Evolutionary conservation across 768 basidiomycete genomes (phyloP).

Genomic region (Pseudohyphozyma bogoriensis): DNA sequence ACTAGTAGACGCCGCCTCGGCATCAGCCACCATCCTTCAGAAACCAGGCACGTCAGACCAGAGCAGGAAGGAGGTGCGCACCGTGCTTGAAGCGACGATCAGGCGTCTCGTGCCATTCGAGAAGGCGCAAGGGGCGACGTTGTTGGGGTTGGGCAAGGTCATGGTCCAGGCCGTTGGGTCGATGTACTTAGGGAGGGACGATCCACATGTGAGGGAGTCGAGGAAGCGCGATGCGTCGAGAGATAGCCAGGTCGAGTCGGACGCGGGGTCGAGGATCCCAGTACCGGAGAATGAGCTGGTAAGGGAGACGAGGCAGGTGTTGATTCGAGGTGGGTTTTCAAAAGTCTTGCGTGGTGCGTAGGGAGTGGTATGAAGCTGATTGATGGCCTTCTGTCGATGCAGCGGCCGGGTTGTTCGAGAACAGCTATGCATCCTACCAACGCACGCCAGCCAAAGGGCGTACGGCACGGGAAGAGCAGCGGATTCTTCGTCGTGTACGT

Average conservation of each 20-base stretch:
- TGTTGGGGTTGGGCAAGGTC: slow-evolving; percentile 17
- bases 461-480: slow-evolving; percentile 9
- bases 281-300: slow-evolving; percentile 29
- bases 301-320: slow-evolving; percentile 25
- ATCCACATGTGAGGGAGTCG: slow-evolving; percentile 9
- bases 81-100: slow-evolving; percentile 18
- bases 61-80: slow-evolving; percentile 8
- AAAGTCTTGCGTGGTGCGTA: background rate
- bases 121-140: slow-evolving; percentile 19
- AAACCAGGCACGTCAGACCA: background rate
- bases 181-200: slow-evolving; percentile 12
- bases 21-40: slow-evolving; percentile 9
- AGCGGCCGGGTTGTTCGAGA: slow-evolving; percentile 29
- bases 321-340: slow-evolving; percentile 22
- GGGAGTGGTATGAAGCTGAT: background rate
- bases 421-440: slow-evolving; percentile 24
- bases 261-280: background rate
- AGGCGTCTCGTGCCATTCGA: slow-evolving; percentile 20
- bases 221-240: slow-evolving; percentile 1
- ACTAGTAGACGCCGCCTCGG: slow-evolving; percentile 17
- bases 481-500: slow-evolving; percentile 18
- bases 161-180: slow-evolving; percentile 24
- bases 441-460: background rate
- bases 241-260: slow-evolving; percentile 1
- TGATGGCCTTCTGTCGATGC: background rate